These are phyloP conservation scores for Annulohypoxylon maeteangense DNA, from an alignment of 495 filamentous ascomycete species.

Conservation along the genomic window DNA sequence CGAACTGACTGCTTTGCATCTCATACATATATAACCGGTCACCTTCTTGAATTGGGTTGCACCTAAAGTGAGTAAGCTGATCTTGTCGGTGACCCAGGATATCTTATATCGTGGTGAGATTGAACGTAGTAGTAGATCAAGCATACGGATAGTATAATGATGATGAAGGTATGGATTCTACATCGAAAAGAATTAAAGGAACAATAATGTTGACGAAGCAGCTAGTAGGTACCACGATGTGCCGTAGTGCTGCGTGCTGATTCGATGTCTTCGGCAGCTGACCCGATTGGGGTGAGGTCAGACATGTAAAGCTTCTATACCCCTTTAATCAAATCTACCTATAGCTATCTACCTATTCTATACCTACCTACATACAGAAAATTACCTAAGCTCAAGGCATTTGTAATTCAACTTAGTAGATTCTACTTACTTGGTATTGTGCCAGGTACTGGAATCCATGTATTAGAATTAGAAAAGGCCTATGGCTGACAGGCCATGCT, in stretches of 20 bases:
- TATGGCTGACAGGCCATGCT: no score
- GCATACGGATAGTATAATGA: not conserved
- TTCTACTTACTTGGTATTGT: no score
- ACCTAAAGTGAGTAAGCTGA: slow-evolving; percentile 35
- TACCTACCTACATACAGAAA: no score
- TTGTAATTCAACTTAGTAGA: no score
- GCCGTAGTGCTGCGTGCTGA: slow-evolving; percentile 6
- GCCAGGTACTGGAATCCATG: no score
- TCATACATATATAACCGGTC: slow-evolving; percentile 11
- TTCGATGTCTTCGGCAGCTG: not conserved
- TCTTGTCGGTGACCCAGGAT: not conserved
- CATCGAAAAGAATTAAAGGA: not conserved
- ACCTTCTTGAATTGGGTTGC: not conserved
- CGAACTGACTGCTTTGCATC: not conserved
- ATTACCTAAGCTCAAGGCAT: no score
- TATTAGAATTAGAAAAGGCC: no score
- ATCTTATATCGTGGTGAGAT: not conserved
- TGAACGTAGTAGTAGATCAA: not conserved
- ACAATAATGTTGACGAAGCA: slow-evolving; percentile 1
- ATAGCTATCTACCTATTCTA: no score
- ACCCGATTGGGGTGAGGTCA: not conserved
- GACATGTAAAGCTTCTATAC: not conserved
- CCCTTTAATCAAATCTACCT: no score
- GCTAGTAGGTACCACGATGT: not conserved
- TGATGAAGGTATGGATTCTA: not conserved